phyloP scores from a whole-genome alignment of 108 stramenopile genomes.

The Nannochloropsis salina region DNA sequence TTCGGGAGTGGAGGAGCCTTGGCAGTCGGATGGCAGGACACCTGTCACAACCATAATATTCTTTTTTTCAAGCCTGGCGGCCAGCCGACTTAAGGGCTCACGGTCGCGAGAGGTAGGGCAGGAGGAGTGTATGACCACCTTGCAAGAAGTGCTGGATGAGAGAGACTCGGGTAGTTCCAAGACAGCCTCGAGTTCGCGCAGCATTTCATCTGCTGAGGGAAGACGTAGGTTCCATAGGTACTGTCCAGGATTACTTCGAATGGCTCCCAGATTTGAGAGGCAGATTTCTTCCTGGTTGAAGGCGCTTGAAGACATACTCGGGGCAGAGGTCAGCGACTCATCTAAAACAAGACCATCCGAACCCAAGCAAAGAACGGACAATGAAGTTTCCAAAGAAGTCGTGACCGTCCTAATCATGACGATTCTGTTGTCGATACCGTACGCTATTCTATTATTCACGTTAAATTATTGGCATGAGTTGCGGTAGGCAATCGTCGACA shows the following conservation, averaged over 20 bases:
- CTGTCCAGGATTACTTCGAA: neutral
- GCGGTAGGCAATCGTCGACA: too few relatives aligned
- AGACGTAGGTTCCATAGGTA: neutral
- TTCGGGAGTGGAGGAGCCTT: neutral
- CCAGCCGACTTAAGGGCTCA: neutral
- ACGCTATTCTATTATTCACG: too few relatives aligned
- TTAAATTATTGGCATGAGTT: too few relatives aligned
- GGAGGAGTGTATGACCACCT: neutral
- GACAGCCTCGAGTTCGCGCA: neutral
- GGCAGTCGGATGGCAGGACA: neutral
- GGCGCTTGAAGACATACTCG: neutral
- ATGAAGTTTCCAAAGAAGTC: neutral
- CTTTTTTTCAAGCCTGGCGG: neutral
- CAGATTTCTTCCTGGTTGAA: neutral
- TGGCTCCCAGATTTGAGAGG: neutral
- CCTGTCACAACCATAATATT: neutral
- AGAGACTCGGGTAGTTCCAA: neutral
- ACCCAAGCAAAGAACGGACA: neutral
- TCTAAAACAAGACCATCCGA: neutral
- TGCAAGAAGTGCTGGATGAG: neutral
- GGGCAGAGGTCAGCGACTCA: neutral
- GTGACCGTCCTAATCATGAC: constrained; percentile 8
- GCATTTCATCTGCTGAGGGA: constrained; percentile 19
- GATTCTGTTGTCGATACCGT: neutral
- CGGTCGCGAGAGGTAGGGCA: neutral